Evolutionary conservation across 495 filamentous ascomycete species (phyloP), one percentile per base, ranked within the genome.

Genomic region (Parathielavia hyrcaniae): DNA sequence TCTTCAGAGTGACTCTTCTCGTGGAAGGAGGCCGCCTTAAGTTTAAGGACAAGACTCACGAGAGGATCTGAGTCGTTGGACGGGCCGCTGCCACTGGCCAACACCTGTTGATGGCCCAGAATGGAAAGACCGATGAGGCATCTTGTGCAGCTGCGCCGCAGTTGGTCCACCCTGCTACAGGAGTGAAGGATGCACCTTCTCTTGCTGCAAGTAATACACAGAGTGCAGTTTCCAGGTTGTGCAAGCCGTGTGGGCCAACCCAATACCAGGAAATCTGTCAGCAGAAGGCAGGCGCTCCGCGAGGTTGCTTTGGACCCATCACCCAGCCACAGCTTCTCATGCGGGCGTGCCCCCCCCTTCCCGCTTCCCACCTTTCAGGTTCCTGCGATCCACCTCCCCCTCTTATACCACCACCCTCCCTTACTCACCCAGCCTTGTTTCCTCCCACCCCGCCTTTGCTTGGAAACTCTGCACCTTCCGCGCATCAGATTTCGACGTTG

Each of bases 391-490:
- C 55, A 54, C 60, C 51, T 19, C 34, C 54, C 49, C 46, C 60
- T 55, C 60, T 55, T 59, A 58, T 58, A 56, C 32, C 50, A 56
- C 32, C 50, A 51, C 52, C 51, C 19, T 39, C 35, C 44, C 51
- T 51, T 32, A 22, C 56, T 58, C 49, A 30, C 26, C 26, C 48
- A 58, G 50, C 55, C 55, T 55, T 58, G 26, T 46, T 50, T 8
- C 45, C 17, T 45, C 26, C 45, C 60, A 52, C 36, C 50, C 55
- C 45, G 50, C 55, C 55, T 50, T 30, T 54, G 54, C 19, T 57
- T 51, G 30, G 38, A 39, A 56, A 35, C 19, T 57, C 26, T 57
- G 41, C 53, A 47, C 23, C 43, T 46, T 58, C 34, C 30, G 30
- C 34, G 22, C 38, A 19, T 49, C 36, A 16, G 16, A 50, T 61